Conservation (phyloP, 2,329 filamentous ascomycete genomes). For the Pyrenochaeta sp. region DNA sequence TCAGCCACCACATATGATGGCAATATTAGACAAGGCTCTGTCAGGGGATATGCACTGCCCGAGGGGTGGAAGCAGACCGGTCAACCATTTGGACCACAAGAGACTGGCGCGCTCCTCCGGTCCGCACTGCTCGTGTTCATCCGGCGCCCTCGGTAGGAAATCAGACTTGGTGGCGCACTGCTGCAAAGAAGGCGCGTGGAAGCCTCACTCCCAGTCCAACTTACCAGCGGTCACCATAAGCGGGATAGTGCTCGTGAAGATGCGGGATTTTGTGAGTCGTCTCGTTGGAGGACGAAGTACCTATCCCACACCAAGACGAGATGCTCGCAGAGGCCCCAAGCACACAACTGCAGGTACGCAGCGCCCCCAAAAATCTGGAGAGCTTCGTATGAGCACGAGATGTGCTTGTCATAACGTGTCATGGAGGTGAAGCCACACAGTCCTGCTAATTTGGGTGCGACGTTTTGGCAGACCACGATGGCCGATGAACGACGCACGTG, state of each 20-base stretch:
- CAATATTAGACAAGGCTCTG: conserved; percentile 1
- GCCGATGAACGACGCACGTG: conserved; percentile 32
- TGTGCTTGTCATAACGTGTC: background rate
- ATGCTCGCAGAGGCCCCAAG: background rate
- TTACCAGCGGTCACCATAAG: conserved; percentile 2
- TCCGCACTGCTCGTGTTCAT: conserved; percentile 4
- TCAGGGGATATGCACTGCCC: conserved; percentile 11
- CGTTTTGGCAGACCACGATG: conserved; percentile 10
- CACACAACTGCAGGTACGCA: background rate
- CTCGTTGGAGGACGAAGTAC: background rate
- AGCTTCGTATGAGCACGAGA: background rate
- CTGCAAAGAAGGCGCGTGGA: conserved; percentile 3
- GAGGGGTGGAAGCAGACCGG: conserved; percentile 15
- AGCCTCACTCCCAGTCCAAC: conserved; percentile 3
- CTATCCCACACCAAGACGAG: no score
- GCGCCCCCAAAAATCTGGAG: background rate
- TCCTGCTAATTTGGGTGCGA: conserved; percentile 1
- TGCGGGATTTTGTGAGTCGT: background rate
- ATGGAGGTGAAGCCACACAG: conserved; percentile 5
- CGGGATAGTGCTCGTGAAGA: no score
- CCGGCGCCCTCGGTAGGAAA: conserved; percentile 1
- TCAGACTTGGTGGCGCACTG: conserved; percentile 14
- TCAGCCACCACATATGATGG: conserved; percentile 27
- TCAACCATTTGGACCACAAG: conserved; percentile 13
- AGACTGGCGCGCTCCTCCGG: conserved; percentile 1